Conservation (phyloP, 2,329 filamentous ascomycete species). For the Drechslerella coelobrocha region DNA sequence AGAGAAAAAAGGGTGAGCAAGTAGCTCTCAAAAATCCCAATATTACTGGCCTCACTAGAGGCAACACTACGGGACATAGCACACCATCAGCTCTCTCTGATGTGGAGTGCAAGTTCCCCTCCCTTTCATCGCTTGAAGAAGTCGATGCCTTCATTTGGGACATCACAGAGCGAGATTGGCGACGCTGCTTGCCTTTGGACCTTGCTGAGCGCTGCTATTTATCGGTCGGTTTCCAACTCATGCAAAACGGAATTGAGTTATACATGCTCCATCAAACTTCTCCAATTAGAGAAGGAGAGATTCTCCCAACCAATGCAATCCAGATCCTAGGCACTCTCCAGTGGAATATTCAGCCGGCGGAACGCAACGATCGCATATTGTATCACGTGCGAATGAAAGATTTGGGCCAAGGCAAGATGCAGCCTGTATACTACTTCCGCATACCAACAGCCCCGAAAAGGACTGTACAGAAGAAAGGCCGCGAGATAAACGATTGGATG, state of each 20-base stretch:
- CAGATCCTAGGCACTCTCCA: conserved; percentile 6
- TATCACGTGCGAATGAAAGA: conserved; percentile 23
- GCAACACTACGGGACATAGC: not conserved
- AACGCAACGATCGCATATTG: not conserved
- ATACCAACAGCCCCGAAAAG: conserved; percentile 9
- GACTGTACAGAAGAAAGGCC: not conserved
- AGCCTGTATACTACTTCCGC: conserved; percentile 24
- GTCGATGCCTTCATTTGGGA: conserved; percentile 24
- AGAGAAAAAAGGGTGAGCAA: not conserved
- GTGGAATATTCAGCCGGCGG: conserved; percentile 9
- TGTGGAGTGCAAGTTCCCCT: not conserved
- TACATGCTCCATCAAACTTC: conserved; percentile 17
- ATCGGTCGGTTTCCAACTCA: conserved; percentile 6
- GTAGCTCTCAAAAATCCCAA: not conserved
- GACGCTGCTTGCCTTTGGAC: conserved; percentile 8
- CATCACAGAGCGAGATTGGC: conserved; percentile 6
- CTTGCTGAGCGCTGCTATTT: not conserved
- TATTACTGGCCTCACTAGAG: not conserved
- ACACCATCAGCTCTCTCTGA: not conserved
- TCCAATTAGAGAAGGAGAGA: not conserved
- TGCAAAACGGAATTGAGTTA: conserved; percentile 19
- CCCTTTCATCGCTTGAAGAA: not conserved
- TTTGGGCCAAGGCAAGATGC: not conserved
- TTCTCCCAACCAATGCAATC: not conserved
- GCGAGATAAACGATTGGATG: conserved; percentile 11